phyloP scores from a whole-genome alignment of 768 basidiomycete genomes.

The Nidularia sp. region DNA sequence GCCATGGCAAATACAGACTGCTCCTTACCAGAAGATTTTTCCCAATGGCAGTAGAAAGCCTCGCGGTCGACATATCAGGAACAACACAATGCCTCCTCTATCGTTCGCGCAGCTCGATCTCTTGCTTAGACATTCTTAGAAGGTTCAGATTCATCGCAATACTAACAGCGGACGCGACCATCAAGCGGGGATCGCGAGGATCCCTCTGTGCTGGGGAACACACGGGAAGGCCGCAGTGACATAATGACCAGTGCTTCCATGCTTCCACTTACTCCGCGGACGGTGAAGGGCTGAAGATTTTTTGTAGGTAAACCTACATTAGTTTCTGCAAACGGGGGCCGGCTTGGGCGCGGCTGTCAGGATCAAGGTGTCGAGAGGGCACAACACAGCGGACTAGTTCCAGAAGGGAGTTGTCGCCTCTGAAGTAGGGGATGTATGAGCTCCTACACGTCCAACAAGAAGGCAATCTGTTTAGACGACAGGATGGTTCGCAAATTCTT shows the following conservation, averaged over 20 bases:
- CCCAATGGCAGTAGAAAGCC: slow-evolving; percentile 14
- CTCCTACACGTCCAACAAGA: too few species aligned
- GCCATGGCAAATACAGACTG: slow-evolving; percentile 29
- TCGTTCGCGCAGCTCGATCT: slow-evolving; percentile 28
- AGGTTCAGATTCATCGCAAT: too few species aligned
- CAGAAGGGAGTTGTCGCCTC: too few species aligned
- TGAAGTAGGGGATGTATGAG: too few species aligned
- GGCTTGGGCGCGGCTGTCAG: too few species aligned
- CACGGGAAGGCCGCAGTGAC: slow-evolving; percentile 40
- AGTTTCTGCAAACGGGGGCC: too few species aligned
- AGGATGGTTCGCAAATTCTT: too few species aligned
- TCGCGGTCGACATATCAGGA: neutral
- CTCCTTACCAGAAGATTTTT: slow-evolving; percentile 36
- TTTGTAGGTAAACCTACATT: slow-evolving; percentile 11
- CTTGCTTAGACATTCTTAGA: too few species aligned
- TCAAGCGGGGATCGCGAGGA: slow-evolving; percentile 30
- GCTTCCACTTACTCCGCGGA: slow-evolving; percentile 36
- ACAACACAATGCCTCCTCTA: slow-evolving; percentile 32
- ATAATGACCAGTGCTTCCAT: slow-evolving; percentile 34
- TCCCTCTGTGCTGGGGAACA: slow-evolving; percentile 20
- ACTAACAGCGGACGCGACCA: slow-evolving; percentile 28
- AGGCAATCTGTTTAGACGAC: too few species aligned
- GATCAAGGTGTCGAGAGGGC: too few species aligned
- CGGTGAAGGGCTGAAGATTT: slow-evolving; percentile 38
- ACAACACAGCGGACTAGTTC: too few species aligned